These are phyloP conservation scores for Gossypium ekmanianum DNA, from an alignment of 345 rosid species.

Conservation along the genomic window DNA sequence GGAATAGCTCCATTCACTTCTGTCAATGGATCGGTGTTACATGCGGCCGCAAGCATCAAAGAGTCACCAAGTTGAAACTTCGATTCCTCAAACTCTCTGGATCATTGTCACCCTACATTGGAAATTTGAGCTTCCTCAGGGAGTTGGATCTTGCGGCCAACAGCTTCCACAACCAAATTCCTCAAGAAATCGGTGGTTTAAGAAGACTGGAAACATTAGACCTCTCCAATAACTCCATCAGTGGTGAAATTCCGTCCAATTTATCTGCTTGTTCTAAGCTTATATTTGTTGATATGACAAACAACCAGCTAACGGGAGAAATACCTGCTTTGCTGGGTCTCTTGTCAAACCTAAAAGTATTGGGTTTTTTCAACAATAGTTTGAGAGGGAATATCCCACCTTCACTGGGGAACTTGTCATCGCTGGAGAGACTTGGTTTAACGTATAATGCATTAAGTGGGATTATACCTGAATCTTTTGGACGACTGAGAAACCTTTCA, in stretches of 20 bases:
- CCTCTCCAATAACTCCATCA: background rate
- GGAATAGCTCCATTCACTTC: too few species aligned
- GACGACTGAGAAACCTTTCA: background rate
- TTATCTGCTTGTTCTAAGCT: slow-evolving; percentile 17
- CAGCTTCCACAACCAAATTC: too few species aligned
- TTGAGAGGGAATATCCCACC: background rate
- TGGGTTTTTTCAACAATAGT: too few species aligned
- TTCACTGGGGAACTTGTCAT: slow-evolving; percentile 3
- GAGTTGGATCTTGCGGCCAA: too few species aligned
- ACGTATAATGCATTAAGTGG: background rate
- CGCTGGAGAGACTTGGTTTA: too few species aligned
- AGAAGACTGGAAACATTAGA: background rate
- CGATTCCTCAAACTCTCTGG: too few species aligned
- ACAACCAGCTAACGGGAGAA: slow-evolving; percentile 7
- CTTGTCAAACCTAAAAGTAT: background rate
- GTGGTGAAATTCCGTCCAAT: slow-evolving; percentile 23
- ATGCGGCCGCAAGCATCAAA: too few species aligned
- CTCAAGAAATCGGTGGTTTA: background rate
- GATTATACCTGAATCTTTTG: background rate
- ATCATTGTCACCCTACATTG: too few species aligned
- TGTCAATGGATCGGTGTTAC: too few species aligned
- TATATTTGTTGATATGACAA: rapidly evolving
- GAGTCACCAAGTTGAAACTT: too few species aligned
- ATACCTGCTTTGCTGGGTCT: background rate
- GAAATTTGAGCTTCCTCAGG: too few species aligned